Percentiles rank a stretch among this genome's conserved stretches.
Evolutionary conservation across 2,329 filamentous ascomycete species (phyloP).

Genomic region (Fusarium napiforme): DNA sequence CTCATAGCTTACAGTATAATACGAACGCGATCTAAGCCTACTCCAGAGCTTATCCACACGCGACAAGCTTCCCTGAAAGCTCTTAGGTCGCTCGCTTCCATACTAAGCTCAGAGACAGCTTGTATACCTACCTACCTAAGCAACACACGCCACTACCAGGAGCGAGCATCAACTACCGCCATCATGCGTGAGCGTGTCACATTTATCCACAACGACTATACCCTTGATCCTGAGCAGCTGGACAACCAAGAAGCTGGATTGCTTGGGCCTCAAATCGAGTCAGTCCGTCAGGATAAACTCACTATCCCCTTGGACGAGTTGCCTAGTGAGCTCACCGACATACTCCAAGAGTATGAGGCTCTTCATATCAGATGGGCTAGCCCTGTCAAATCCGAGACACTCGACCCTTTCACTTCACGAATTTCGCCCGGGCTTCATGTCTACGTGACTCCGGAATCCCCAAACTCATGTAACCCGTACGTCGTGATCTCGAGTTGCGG

Average conservation of each 20-base stretch:
- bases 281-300: slow-evolving; percentile 81
- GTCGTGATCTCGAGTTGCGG: slow-evolving; percentile 29
- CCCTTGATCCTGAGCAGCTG: slow-evolving; percentile 72
- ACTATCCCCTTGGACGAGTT: slow-evolving; percentile 81
- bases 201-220: slow-evolving; percentile 75
- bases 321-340: slow-evolving; percentile 70
- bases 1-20: neutral
- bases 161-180: neutral
- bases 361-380: slow-evolving; percentile 85
- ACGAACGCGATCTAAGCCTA: neutral
- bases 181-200: slow-evolving; percentile 83
- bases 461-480: slow-evolving; percentile 35
- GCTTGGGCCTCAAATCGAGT: slow-evolving; percentile 66
- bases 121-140: neutral
- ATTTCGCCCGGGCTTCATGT: slow-evolving; percentile 85
- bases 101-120: neutral
- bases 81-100: neutral
- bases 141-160: neutral
- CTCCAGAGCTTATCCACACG: slow-evolving; percentile 23
- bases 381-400: slow-evolving; percentile 63
- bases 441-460: slow-evolving; percentile 71
- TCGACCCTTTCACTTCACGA: slow-evolving; percentile 78
- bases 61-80: slow-evolving; percentile 30
- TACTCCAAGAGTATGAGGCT: slow-evolving; percentile 74
- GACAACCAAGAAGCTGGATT: slow-evolving; percentile 67